Evolutionary conservation across 371 early-diverging fungal species (phyloP).

Genomic region (Mortierella sp.): DNA sequence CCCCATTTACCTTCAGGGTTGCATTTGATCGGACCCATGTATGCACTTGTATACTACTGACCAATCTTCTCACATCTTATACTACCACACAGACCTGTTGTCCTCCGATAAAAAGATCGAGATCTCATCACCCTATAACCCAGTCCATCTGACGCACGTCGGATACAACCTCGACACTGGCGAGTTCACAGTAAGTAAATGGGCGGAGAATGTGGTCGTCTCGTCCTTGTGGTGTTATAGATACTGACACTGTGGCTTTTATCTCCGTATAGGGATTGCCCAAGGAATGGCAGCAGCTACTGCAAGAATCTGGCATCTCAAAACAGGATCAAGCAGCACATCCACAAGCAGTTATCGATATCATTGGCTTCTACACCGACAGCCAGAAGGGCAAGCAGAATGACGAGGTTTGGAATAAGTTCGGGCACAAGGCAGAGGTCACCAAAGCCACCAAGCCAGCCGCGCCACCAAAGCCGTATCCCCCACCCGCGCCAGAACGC

Average conservation of each 20-base stretch:
- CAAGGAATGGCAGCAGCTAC: conserved; percentile 91
- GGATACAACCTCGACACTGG: conserved; percentile 93
- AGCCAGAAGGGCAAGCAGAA: conserved; percentile 69
- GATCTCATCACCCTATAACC: conserved; percentile 96
- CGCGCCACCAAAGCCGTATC: conserved; percentile 38
- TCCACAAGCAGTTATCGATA: conserved; percentile 96
- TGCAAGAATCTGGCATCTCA: conserved; percentile 93
- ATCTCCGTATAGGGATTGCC: conserved; percentile 82
- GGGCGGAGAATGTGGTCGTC: background rate
- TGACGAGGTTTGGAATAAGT: conserved; percentile 92
- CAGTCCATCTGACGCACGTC: conserved; percentile 95
- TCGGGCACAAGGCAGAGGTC: conserved; percentile 69
- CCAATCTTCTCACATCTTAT: no score
- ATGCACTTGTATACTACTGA: no score
- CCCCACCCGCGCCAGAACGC: conserved; percentile 24
- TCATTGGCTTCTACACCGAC: conserved; percentile 93
- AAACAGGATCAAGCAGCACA: conserved; percentile 95
- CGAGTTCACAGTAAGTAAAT: conserved; percentile 81
- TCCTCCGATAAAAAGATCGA: conserved; percentile 81
- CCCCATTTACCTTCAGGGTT: no score
- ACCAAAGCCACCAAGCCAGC: conserved; percentile 38
- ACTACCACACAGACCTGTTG: conserved; percentile 61
- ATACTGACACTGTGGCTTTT: no score
- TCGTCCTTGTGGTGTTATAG: no score
- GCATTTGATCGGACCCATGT: no score